Percentiles rank a stretch among this genome's conserved stretches.
These are phyloP conservation scores for Lasiodiplodia sp. DNA, from an alignment of 2,329 filamentous ascomycete genomes.

Conservation along the genomic window DNA sequence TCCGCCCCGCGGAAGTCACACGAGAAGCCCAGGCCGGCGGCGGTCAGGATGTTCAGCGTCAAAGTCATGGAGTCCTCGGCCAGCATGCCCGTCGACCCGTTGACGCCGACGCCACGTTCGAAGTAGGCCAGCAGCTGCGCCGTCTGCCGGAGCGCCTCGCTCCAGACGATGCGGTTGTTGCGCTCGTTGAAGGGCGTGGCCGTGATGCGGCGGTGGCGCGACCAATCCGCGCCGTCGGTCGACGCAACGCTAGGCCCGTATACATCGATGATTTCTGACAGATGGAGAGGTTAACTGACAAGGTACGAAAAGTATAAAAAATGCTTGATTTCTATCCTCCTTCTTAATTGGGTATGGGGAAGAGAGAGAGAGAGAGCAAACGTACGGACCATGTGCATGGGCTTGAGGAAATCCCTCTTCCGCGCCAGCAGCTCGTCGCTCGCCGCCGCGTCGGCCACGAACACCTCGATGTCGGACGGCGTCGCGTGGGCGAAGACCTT, in stretches of 20 bases:
- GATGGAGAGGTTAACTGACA: background rate
- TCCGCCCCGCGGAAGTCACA: slow-evolving; percentile 33
- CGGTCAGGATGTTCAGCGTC: slow-evolving; percentile 49
- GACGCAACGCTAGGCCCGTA: slow-evolving; percentile 14
- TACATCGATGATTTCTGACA: slow-evolving; percentile 16
- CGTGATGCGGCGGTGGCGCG: slow-evolving; percentile 38
- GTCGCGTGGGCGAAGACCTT: slow-evolving; percentile 33
- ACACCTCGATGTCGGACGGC: slow-evolving; percentile 32
- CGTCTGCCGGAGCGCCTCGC: slow-evolving; percentile 33
- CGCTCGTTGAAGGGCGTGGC: slow-evolving; percentile 38
- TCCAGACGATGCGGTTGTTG: slow-evolving; percentile 41
- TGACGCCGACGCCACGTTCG: background rate
- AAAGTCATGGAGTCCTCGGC: slow-evolving; percentile 45
- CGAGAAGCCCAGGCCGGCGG: slow-evolving; percentile 46
- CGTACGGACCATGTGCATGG: slow-evolving; percentile 20
- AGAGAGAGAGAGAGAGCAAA: background rate
- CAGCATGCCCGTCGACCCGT: background rate
- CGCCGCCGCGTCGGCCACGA: slow-evolving; percentile 31
- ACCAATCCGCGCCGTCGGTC: slow-evolving; percentile 36
- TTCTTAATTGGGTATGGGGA: background rate
- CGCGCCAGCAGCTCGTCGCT: slow-evolving; percentile 32
- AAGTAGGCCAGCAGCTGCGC: slow-evolving; percentile 34
- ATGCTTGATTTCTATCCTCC: background rate
- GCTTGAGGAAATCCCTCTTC: slow-evolving; percentile 18
- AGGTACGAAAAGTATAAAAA: background rate